A percentile compares a stretch with the other conserved stretches of the same genome.
These are phyloP conservation scores for Solanum gandarillasii DNA, from an alignment of 257 asterid genomes.

Conservation along the genomic window DNA sequence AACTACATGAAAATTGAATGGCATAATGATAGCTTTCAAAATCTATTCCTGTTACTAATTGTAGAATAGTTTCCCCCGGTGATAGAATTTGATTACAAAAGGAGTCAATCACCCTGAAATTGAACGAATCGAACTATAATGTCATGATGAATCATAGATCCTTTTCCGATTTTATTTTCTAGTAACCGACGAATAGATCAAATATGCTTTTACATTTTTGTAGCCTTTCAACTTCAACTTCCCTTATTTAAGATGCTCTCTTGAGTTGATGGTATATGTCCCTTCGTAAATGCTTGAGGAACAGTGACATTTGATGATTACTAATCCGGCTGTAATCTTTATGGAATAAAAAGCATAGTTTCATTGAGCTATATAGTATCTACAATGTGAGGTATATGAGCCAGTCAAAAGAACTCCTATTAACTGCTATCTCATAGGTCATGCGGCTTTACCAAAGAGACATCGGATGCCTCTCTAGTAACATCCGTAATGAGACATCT, in stretches of 20 bases:
- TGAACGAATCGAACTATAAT: background rate
- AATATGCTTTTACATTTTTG: background rate
- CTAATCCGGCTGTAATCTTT: background rate
- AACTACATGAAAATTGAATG: background rate
- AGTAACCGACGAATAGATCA: background rate
- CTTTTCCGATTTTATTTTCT: background rate
- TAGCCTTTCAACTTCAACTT: background rate
- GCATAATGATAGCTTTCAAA: background rate
- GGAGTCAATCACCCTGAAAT: background rate
- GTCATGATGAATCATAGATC: background rate
- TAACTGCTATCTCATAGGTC: background rate
- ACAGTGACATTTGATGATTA: background rate
- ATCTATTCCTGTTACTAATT: background rate
- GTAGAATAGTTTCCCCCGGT: background rate
- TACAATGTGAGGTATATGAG: background rate
- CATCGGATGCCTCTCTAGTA: background rate
- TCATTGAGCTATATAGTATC: background rate
- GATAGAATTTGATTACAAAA: background rate
- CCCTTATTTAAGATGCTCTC: background rate
- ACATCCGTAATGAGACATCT: background rate
- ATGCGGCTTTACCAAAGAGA: background rate
- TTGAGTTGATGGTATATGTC: background rate
- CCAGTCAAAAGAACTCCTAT: background rate
- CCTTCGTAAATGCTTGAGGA: background rate
- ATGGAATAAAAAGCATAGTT: background rate